These are phyloP conservation scores for Dioszegia aurantiaca DNA, from an alignment of 768 basidiomycete species.

Conservation along the genomic window DNA sequence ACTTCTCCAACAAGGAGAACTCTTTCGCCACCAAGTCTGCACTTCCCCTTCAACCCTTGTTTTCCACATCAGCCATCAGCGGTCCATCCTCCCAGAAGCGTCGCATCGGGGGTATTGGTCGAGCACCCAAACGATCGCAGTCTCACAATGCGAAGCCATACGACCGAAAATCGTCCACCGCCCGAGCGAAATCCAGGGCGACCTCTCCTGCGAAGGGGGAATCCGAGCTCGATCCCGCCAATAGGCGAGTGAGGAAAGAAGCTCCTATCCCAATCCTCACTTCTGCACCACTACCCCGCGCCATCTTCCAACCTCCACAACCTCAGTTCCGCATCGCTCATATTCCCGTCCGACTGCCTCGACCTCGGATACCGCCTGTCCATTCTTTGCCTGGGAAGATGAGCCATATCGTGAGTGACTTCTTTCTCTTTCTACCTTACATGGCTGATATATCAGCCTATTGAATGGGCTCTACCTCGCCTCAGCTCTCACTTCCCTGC, in stretches of 20 bases:
- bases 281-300: neutral
- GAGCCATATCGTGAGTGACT: slow-evolving; percentile 16
- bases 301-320: neutral
- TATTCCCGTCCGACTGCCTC: slow-evolving; percentile 20
- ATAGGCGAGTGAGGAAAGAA: neutral
- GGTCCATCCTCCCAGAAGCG: slow-evolving; percentile 10
- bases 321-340: neutral
- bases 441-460: slow-evolving; percentile 16
- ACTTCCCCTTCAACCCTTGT: neutral
- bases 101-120: slow-evolving; percentile 17
- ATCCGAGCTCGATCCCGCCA: neutral
- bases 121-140: slow-evolving; percentile 14
- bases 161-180: slow-evolving; percentile 3
- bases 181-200: slow-evolving; percentile 10
- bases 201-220: slow-evolving; percentile 1
- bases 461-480: slow-evolving; percentile 14
- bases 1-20: slow-evolving; percentile 24
- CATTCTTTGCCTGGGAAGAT: neutral
- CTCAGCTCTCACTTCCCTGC: slow-evolving; percentile 16
- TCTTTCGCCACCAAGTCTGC: neutral
- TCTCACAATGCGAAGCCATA: slow-evolving; percentile 18
- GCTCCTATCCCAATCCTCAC: slow-evolving; percentile 4
- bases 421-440: neutral
- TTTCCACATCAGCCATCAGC: slow-evolving; percentile 10
- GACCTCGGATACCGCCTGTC: slow-evolving; percentile 18